Evolutionary conservation across 169 alveolate species (phyloP), one percentile per base, ranked within the genome.

Genomic region (Fabrea salina): DNA sequence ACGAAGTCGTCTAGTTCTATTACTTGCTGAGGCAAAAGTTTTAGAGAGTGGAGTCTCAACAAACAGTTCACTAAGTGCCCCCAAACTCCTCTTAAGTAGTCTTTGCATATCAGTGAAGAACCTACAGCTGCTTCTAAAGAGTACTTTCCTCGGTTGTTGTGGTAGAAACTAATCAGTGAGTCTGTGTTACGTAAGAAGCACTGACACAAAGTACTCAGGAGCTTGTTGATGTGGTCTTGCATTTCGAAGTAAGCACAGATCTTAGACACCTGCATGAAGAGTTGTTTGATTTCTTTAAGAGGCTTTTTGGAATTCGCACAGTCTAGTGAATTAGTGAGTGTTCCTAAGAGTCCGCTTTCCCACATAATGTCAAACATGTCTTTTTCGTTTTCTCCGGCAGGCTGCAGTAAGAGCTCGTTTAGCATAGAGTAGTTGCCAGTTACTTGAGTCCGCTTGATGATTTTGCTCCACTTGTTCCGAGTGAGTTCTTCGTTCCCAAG

Each of bases 1-100:
- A 61, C 74, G 39, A 61, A 61, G 39, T 61, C 74, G 39, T 61
- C 74, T 33, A 61, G 74, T 22, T 61, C 74, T 16, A 61, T 37
- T n/a, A 61, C 25, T 61, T 61, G 74, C 1, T 35, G 16, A 8
- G 74, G 74, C 51, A 61, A 30, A 11, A 61, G 19, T 61, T 61
- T 61, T 13, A 61, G 49, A 35, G 16, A n/a, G 3, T 61, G 74
- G 8, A 61, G 50, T 61, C 50, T 61, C 8, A 61, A 37, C 25
- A 61, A 27, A 5, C 74, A 61, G 50, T 61, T 61, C 32, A 61
- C 25, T 27, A 61, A 37, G 32, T 61, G 74, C 1, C 50, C 50
- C 74, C 74, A 61, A 61, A 30, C 74, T 0, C 27, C n/a, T 33
- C 11, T n/a, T 13, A 61, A 1, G 74, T 61, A 13, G 32, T 61